Base-by-base conservation (phyloP, 106 monocot genomes). In the Iris macrosiphon region DNA sequence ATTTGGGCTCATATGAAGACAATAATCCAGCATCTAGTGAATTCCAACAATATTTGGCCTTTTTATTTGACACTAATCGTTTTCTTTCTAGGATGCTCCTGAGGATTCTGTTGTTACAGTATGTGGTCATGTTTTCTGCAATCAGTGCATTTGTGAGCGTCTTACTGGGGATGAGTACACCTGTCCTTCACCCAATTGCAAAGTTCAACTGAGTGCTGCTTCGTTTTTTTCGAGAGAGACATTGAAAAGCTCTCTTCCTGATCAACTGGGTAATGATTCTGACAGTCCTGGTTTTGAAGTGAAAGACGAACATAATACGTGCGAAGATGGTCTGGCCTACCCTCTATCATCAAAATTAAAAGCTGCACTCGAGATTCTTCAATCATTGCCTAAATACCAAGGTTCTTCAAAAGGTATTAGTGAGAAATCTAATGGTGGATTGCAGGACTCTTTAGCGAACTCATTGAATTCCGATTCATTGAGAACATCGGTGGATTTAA, bases 61-160 rank as follows among this genome's bases (percentile, higher is more conserved):
- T n/a, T n/a, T n/a, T n/a, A n/a, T n/a, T n/a, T n/a, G n/a, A n/a
- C n/a, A n/a, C n/a, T n/a, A n/a, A n/a, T 35, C 34, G 16, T 44
- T 6, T 16, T 17, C 12, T 16, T 46, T 60, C 22, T 34, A 88
- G 88, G 88, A 88, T 49, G 75, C 88, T 19, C 88, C 88, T 54
- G 88, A 88, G 52, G 82, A 88, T 79, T 75, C 88, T 52, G 75
- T 88, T 47, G 72, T 88, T 68, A 64, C 88, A 1, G 62, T 70
- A 15, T 88, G 88, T 46, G 88, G 75, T 23, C 88, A 88, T 66
- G 79, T 83, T 56, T 88, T 79, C 53, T 88, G 88, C 55, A 79
- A 82, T 22, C 88, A 88, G 55, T 88, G 88, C 61, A 74, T 88
- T 20, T 75, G 57, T 48, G 79, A 79, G 50, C 75, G 63, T 50